Conservation (phyloP, 805 yeast genomes). For the Saturnispora halmiae region DNA sequence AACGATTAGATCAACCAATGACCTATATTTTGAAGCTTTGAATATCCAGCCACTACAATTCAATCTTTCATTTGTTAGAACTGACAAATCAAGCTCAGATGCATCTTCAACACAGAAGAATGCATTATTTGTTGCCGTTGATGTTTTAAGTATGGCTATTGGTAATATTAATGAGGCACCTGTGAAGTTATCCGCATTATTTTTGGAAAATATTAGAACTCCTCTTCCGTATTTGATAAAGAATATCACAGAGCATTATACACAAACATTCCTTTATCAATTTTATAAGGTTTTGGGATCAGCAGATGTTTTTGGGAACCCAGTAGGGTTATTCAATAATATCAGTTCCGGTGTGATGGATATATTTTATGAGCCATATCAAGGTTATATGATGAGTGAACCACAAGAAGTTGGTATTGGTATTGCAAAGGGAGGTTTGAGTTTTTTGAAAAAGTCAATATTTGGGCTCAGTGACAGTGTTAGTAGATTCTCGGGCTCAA, state of each 20-base stretch:
- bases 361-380: conserved; percentile 94
- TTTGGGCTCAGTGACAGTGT: conserved; percentile 92
- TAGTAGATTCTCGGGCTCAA: conserved; percentile 85
- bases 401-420: conserved; percentile 96
- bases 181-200: conserved; percentile 73
- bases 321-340: conserved; percentile 92
- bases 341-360: conserved; percentile 93
- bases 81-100: conserved; percentile 60
- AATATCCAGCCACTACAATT: conserved; percentile 88
- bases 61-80: conserved; percentile 83
- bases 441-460: conserved; percentile 88
- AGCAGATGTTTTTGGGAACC: conserved; percentile 94
- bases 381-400: conserved; percentile 89
- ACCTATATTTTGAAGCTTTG: conserved; percentile 84
- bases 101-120: conserved; percentile 49
- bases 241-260: conserved; percentile 74
- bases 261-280: conserved; percentile 87
- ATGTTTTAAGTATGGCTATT: conserved; percentile 89
- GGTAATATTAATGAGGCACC: conserved; percentile 98
- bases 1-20: conserved; percentile 43
- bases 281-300: conserved; percentile 89
- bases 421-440: conserved; percentile 89
- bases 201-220: conserved; percentile 82
- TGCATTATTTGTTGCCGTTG: conserved; percentile 65
- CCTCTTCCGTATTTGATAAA: conserved; percentile 67